Percentiles rank a stretch among this genome's conserved stretches.
Conservation (phyloP, 768 basidiomycete species). For the Lentinula guzmanii region DNA sequence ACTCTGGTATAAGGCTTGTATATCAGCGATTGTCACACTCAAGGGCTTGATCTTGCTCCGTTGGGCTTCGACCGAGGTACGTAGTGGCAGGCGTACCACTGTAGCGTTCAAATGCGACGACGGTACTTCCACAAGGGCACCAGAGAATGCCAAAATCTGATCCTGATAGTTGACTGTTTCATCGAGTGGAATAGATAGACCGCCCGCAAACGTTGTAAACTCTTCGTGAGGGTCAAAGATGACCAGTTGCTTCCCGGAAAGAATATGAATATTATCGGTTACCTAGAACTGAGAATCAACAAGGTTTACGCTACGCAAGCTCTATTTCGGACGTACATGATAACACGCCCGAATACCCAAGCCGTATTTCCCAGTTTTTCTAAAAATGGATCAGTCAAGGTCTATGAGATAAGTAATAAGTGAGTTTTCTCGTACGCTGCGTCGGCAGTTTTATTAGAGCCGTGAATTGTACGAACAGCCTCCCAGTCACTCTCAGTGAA, state of each 20-base stretch:
- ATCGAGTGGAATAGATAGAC: constrained; percentile 10
- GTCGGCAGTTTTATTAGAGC: constrained; percentile 22
- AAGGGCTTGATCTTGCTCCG: constrained; percentile 9
- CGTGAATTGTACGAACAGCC: constrained; percentile 19
- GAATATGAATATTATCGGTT: constrained; percentile 24
- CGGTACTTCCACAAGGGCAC: neutral
- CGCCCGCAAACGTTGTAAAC: constrained; percentile 8
- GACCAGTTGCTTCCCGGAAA: constrained; percentile 18
- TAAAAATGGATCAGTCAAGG: constrained; percentile 3
- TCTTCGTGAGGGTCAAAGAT: constrained; percentile 23
- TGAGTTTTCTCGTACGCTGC: constrained; percentile 13
- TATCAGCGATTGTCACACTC: constrained; percentile 9
- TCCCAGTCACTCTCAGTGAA: constrained; percentile 22
- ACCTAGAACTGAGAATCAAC: constrained; percentile 12
- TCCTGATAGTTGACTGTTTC: constrained; percentile 10
- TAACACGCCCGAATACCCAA: constrained; percentile 24
- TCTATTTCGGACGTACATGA: constrained; percentile 16
- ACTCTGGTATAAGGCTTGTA: constrained; percentile 15
- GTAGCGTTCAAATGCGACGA: constrained; percentile 13
- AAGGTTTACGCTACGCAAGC: neutral
- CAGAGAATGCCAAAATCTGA: constrained; percentile 18
- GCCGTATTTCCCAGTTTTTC: constrained; percentile 26
- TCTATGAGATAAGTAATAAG: neutral
- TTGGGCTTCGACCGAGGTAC: constrained; percentile 12
- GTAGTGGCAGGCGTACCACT: constrained; percentile 23